Evolutionary conservation across 31 red algal genomes (phyloP).

Genomic region (Endocladia muricata): DNA sequence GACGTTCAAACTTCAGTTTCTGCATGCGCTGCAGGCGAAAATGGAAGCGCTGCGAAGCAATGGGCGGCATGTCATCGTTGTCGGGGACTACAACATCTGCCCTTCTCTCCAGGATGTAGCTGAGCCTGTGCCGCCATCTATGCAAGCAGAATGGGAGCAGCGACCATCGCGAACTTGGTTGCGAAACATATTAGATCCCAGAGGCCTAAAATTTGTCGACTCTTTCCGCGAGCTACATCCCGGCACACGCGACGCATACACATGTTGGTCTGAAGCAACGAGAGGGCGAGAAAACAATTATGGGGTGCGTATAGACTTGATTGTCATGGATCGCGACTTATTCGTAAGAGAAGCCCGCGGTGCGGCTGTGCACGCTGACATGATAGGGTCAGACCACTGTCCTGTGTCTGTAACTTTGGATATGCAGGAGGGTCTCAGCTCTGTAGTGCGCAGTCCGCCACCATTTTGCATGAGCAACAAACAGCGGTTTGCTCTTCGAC

Average conservation of each 20-base stretch:
- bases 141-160: conserved; percentile 8
- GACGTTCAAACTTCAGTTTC: conserved; percentile 48
- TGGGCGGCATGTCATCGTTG: conserved; percentile 46
- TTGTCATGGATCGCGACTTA: conserved; percentile 42
- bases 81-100: conserved; percentile 65
- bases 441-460: conserved; percentile 18
- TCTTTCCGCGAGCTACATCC: conserved; percentile 57
- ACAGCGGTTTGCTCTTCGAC: conserved; percentile 36
- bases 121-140: conserved; percentile 14
- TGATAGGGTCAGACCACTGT: conserved; percentile 71
- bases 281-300: conserved; percentile 49
- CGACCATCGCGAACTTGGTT: conserved; percentile 46
- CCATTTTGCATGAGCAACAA: conserved; percentile 31
- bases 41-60: conserved; percentile 27
- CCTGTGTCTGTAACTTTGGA: conserved; percentile 47
- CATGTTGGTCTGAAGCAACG: conserved; percentile 70
- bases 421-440: background rate
- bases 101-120: conserved; percentile 43
- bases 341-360: conserved; percentile 16
- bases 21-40: conserved; percentile 40
- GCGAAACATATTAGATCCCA: conserved; percentile 13
- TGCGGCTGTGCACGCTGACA: conserved; percentile 26
- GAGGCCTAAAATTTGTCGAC: conserved; percentile 34
- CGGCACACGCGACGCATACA: conserved; percentile 6
- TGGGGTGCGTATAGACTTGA: conserved; percentile 61